Evolutionary conservation across 1,284 basidiomycete genomes (phyloP).

Genomic region (Ustilago shanxiensis): DNA sequence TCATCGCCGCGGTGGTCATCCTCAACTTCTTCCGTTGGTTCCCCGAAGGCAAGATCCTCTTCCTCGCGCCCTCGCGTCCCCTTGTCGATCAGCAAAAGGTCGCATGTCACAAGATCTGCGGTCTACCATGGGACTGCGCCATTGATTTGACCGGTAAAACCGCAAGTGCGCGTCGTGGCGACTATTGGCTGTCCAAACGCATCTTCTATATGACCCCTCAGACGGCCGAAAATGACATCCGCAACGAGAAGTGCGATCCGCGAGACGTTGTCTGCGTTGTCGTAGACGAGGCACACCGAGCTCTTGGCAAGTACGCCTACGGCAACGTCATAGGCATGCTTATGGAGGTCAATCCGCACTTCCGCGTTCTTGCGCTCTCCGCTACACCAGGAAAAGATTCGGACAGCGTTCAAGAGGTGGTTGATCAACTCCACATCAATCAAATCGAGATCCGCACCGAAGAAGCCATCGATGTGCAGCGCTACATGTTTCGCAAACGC

Average conservation of each 20-base stretch:
- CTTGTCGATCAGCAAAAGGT: constrained; percentile 88
- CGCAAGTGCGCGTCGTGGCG: constrained; percentile 43
- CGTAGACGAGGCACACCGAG: constrained; percentile 94
- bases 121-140: constrained; percentile 88
- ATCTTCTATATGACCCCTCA: constrained; percentile 99
- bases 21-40: constrained; percentile 69
- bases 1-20: constrained; percentile 97
- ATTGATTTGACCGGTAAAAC: constrained; percentile 84
- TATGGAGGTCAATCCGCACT: constrained; percentile 93
- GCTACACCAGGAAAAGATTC: constrained; percentile 92
- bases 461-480: constrained; percentile 85
- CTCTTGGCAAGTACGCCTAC: constrained; percentile 93
- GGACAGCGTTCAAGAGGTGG: constrained; percentile 88
- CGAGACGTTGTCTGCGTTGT: constrained; percentile 84
- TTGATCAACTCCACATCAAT: constrained; percentile 95
- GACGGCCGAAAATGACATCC: constrained; percentile 90
- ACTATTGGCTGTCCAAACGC: constrained; percentile 82
- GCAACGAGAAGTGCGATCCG: constrained; percentile 80
- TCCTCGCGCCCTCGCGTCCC: constrained; percentile 95
- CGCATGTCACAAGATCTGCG: constrained; percentile 92
- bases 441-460: constrained; percentile 95
- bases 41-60: constrained; percentile 76
- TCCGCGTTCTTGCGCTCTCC: constrained; percentile 91
- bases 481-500: constrained; percentile 86
- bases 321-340: constrained; percentile 88